phyloP scores from a whole-genome alignment of 352 stramenopile genomes.

The Phytophthora parvispora region DNA sequence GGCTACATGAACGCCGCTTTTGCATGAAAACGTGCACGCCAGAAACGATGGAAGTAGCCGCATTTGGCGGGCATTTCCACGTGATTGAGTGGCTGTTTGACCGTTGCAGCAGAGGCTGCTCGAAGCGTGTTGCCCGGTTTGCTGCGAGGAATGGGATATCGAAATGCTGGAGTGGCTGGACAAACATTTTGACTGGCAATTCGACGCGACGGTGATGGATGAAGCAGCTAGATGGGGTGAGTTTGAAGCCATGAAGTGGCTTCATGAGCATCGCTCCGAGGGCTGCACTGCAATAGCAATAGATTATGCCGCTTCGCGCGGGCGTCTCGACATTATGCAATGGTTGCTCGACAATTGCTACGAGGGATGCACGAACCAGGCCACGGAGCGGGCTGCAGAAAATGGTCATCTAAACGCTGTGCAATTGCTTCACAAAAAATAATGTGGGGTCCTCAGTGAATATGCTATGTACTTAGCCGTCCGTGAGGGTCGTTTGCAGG shows the following conservation, averaged over 20 bases:
- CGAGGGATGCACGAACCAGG: neutral
- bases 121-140: neutral
- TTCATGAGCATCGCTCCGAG: too few relatives aligned
- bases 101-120: neutral
- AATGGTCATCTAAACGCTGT: too few relatives aligned
- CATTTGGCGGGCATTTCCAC: neutral
- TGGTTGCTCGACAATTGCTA: neutral
- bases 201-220: too few relatives aligned
- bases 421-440: too few relatives aligned
- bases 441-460: too few relatives aligned
- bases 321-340: neutral
- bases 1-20: neutral
- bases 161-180: neutral
- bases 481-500: neutral
- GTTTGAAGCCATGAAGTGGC: too few relatives aligned
- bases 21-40: neutral
- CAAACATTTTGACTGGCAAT: too few relatives aligned
- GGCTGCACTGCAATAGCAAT: too few relatives aligned
- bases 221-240: too few relatives aligned
- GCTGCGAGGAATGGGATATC: neutral
- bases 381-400: too few relatives aligned
- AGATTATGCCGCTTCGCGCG: too few relatives aligned
- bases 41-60: neutral
- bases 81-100: neutral
- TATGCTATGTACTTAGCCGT: neutral